Evolutionary conservation across 2,329 filamentous ascomycete species (phyloP), one percentile per base, ranked within the genome.

Genomic region (Nothopassalora personata): DNA sequence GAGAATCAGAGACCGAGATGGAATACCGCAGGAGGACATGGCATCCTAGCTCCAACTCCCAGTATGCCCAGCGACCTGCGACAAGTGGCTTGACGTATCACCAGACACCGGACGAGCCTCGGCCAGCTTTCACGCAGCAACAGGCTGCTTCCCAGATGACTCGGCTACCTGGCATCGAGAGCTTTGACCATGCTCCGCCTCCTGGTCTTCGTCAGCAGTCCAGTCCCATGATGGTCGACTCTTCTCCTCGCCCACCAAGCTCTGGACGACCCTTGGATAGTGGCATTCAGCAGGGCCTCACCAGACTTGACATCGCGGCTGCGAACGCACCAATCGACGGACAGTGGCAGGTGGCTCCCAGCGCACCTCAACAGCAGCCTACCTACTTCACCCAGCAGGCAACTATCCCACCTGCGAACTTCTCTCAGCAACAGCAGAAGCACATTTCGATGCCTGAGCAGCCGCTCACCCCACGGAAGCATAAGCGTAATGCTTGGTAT

Each of bases 131-230:
- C 76, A 69, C 81, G 59, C 70, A 81, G 70, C 72, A 83, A 74
- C 70, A 83, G 73, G 65, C 84, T 75, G 72, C 79, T 73, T 69
- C 75, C 53, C 85, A 87, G 66, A 83, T 81, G 4, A 79, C 90
- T 13, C 85, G 90, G 43, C 81, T 97, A 13, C 92, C 92, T 0
- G 91, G 92, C 13, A 97, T 97, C 65, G 91, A 96, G 72, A 95
- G 90, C 15, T 96, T 97, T 67, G 91, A 93, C 69, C 86, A 90
- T 57, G 79, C 89, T 27, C 87, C 85, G 28, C 82, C 83, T 59
- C 83, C 82, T 19, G 82, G 85, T 0, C 60, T 72, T 79, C 81
- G 84, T 52, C 84, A 87, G 50, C 81, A 82, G 56, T 80, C 84
- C 1, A 91, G 89, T 54, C 89, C 91, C 0, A 92, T 94, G 89